Evolutionary conservation across 1,284 basidiomycete genomes (phyloP).

Genomic region (Pseudomicrostroma phylloplanum): DNA sequence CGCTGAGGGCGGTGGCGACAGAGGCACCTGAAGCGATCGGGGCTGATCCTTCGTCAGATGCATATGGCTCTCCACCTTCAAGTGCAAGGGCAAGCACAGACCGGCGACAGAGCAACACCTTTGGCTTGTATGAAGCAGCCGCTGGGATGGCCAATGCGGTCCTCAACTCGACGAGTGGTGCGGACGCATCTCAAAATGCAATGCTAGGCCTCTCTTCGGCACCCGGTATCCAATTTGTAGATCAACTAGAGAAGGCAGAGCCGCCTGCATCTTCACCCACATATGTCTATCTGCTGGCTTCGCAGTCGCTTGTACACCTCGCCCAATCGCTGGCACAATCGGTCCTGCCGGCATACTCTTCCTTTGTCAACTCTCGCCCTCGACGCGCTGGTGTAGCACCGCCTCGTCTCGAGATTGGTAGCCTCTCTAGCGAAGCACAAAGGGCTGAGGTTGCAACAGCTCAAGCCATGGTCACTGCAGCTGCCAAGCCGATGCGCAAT

Average conservation of each 20-base stretch:
- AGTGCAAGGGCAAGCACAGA: conserved; percentile 18
- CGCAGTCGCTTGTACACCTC: conserved; percentile 79
- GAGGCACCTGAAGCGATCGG: conserved; percentile 18
- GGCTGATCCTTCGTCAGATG: background rate
- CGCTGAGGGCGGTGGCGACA: conserved; percentile 20
- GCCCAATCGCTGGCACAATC: conserved; percentile 78
- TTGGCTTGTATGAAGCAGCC: conserved; percentile 41
- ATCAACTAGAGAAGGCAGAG: conserved; percentile 63
- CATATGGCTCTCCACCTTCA: background rate
- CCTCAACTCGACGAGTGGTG: background rate
- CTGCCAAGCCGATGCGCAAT: conserved; percentile 13
- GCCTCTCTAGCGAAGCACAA: background rate
- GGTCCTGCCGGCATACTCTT: conserved; percentile 64
- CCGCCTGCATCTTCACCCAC: conserved; percentile 83
- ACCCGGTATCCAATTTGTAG: conserved; percentile 41
- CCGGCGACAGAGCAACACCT: conserved; percentile 17
- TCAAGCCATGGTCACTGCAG: conserved; percentile 12
- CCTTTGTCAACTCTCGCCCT: conserved; percentile 57
- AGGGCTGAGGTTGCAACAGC: background rate
- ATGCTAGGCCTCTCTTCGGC: conserved; percentile 27
- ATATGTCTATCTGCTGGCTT: conserved; percentile 81
- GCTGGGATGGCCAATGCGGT: conserved; percentile 35
- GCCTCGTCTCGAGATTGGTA: conserved; percentile 59
- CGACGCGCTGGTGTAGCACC: conserved; percentile 62
- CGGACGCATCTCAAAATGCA: background rate